Conservation (phyloP, 2,329 filamentous ascomycete genomes). For the Helotiales sp. region DNA sequence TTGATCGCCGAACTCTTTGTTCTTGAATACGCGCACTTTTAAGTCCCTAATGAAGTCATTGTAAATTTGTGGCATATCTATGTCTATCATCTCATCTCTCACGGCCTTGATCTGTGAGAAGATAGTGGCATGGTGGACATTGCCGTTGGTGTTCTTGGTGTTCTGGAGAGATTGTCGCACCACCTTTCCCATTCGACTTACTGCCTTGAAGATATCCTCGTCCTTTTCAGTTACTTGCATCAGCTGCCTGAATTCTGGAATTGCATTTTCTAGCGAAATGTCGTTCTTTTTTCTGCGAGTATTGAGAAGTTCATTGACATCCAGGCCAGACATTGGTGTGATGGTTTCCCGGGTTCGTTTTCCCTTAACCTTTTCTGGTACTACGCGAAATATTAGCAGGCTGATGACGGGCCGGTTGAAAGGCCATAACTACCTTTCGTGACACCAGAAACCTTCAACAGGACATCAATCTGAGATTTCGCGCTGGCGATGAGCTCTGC, state of each 20-base stretch:
- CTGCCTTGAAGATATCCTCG: conserved; percentile 66
- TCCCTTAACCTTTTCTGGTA: conserved; percentile 79
- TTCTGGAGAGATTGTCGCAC: conserved; percentile 70
- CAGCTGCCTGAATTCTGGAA: conserved; percentile 88
- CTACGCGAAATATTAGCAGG: conserved; percentile 49
- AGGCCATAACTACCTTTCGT: conserved; percentile 68
- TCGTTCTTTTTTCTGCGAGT: conserved; percentile 54
- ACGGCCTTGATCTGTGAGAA: conserved; percentile 73
- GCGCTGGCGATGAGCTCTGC: conserved; percentile 66
- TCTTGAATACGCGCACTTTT: conserved; percentile 72
- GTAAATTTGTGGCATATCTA: conserved; percentile 78
- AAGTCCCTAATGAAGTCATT: conserved; percentile 74
- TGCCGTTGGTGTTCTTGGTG: conserved; percentile 75
- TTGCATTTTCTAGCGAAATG: conserved; percentile 73
- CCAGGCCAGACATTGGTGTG: conserved; percentile 88
- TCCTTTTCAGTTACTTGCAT: conserved; percentile 66
- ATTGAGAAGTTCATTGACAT: conserved; percentile 81
- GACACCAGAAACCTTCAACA: conserved; percentile 75
- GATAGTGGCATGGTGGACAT: conserved; percentile 74
- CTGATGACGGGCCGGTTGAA: background rate
- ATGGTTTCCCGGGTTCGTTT: conserved; percentile 69
- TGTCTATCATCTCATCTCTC: conserved; percentile 74
- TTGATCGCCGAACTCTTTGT: conserved; percentile 66
- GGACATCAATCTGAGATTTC: conserved; percentile 59
- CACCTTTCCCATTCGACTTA: conserved; percentile 75